These are phyloP conservation scores for Moricandia moricandioides DNA, from an alignment of 345 rosid genomes.

Conservation along the genomic window DNA sequence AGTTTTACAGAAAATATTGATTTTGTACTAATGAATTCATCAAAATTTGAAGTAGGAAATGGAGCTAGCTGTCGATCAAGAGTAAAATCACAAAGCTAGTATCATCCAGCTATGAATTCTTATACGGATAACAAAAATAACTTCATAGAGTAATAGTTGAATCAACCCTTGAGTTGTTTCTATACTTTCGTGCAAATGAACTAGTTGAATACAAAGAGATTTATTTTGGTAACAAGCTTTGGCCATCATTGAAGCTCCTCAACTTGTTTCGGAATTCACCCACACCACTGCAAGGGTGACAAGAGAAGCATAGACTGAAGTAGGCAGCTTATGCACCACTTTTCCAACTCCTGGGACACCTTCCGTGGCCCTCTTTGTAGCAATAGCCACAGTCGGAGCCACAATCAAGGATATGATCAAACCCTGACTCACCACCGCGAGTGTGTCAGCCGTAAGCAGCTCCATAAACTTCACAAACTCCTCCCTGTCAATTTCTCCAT, in stretches of 20 bases:
- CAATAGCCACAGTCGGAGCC: slow-evolving; percentile 87
- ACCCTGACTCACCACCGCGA: slow-evolving; percentile 73
- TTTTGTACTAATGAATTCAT: too few species aligned
- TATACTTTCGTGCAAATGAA: not conserved
- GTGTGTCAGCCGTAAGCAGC: slow-evolving; percentile 58
- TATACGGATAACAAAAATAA: too few species aligned
- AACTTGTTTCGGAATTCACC: slow-evolving; percentile 32
- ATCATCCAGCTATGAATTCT: too few species aligned
- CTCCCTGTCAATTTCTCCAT: slow-evolving; percentile 70
- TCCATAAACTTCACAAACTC: slow-evolving; percentile 74
- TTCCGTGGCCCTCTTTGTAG: slow-evolving; percentile 80
- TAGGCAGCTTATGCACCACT: slow-evolving; percentile 76
- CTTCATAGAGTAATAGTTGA: too few species aligned
- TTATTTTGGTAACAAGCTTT: not conserved
- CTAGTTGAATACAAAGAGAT: not conserved
- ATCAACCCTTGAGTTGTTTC: not conserved
- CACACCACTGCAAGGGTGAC: slow-evolving; percentile 72
- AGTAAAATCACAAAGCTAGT: too few species aligned
- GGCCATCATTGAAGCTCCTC: slow-evolving; percentile 4
- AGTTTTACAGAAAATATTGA: too few species aligned
- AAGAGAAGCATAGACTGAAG: slow-evolving; percentile 74
- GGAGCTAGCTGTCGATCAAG: too few species aligned
- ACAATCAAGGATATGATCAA: slow-evolving; percentile 69
- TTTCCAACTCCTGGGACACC: slow-evolving; percentile 86
- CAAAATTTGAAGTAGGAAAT: too few species aligned